Evolutionary conservation across 345 rosid genomes (phyloP), one percentile per base, ranked within the genome.

Genomic region (Tarenaya hassleriana): DNA sequence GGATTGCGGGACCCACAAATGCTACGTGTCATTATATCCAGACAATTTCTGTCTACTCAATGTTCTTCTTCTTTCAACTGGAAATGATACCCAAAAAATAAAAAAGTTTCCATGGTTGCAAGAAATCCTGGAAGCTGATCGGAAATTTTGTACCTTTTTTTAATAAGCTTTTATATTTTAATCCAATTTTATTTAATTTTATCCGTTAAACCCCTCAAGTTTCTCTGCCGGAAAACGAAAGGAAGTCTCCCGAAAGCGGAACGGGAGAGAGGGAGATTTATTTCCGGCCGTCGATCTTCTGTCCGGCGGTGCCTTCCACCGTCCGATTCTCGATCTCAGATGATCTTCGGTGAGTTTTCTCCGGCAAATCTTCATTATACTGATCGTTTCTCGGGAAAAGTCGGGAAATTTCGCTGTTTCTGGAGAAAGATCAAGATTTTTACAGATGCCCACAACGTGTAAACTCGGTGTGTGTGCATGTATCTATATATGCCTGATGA

Each of bases 231-330:
- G 29, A 39, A 41, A 27, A 41, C 45, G 34, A 41, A 5, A 5
- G 32, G 24, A 63, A 14, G 11, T 52, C 59, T 19, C 41, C 19
- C 24, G 33, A 48, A 48, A 50, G 42, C 42, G 48, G 56, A 33
- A 24, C 15, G 41, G 19, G 15, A 29, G 4, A 4, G 1, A 16
- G 51, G 13, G n/a, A 29, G 12, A 27, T 9, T n/a, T 11, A 15
- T 31, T 46, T 47, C 12, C 34, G 10, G 34, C 49, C 61, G 41
- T 54, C 31, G 20, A 10, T 60, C 38, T 41, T 51, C 45, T 41
- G 27, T 40, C 14, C 32, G 42, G 16, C 64, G 61, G 67, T 55
- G 61, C 54, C 61, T 53, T 61, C 64, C 55, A 47, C 59, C 64
- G 61, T 55, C 62, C 37, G n/a, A 44, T 42, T 47, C 29, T 24